phyloP scores from a whole-genome alignment of 139 green algal species.

The Haematococcus lacustris region DNA sequence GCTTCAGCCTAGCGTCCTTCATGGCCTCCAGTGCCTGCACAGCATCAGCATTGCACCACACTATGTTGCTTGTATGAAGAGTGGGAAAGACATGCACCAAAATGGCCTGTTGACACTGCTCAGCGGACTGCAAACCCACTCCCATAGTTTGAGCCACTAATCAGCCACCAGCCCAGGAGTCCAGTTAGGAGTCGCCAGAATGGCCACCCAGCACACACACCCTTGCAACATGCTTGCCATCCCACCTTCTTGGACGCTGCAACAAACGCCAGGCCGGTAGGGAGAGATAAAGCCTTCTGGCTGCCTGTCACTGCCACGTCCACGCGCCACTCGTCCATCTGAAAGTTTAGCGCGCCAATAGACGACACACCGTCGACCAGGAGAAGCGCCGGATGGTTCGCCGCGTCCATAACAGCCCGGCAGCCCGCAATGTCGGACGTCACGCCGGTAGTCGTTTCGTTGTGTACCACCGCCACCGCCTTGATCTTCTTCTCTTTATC shows the following conservation, averaged over 20 bases:
- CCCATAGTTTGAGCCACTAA: too few species aligned
- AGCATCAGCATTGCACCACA: too few species aligned
- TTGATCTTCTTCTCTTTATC: conserved; percentile 56
- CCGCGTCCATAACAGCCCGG: conserved; percentile 63
- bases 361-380: conserved; percentile 85
- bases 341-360: conserved; percentile 86
- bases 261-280: conserved; percentile 86
- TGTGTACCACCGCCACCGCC: conserved; percentile 92
- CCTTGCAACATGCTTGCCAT: background rate
- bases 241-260: conserved; percentile 72
- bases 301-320: conserved; percentile 93
- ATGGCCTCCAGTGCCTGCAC: conserved; percentile 60
- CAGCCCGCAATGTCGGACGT: conserved; percentile 75
- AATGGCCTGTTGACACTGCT: too few species aligned
- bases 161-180: too few species aligned
- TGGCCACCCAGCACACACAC: background rate
- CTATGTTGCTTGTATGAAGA: too few species aligned
- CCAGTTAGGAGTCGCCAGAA: too few species aligned
- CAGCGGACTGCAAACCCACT: too few species aligned
- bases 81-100: too few species aligned
- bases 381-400: conserved; percentile 78
- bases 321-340: conserved; percentile 91
- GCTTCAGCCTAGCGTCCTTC: conserved; percentile 63
- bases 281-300: conserved; percentile 94
- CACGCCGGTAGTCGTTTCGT: conserved; percentile 93